phyloP scores from a whole-genome alignment of 306 rosid species.

The Fagus crenata region DNA sequence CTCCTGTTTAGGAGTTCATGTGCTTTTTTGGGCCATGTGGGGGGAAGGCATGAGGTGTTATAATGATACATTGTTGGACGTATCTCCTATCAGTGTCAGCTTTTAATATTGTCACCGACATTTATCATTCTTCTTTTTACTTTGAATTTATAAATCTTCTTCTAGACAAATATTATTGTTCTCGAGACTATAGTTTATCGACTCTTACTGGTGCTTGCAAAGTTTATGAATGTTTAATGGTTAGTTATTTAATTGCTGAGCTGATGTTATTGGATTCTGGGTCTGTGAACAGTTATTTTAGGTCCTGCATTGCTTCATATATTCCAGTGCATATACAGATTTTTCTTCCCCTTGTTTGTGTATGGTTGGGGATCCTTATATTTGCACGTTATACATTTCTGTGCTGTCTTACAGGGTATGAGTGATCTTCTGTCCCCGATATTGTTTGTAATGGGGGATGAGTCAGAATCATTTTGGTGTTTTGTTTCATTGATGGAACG shows the following conservation, averaged over 20 bases:
- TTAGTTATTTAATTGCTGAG: neutral
- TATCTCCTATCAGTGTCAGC: neutral
- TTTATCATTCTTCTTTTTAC: neutral
- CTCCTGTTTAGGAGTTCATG: neutral
- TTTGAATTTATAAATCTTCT: neutral
- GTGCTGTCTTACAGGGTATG: constrained; percentile 72
- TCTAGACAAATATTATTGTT: neutral
- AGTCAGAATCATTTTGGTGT: constrained; percentile 96
- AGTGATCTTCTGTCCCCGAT: constrained; percentile 95
- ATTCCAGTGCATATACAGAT: neutral
- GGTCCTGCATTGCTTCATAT: neutral
- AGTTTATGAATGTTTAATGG: neutral
- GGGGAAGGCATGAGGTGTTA: neutral
- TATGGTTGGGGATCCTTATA: neutral
- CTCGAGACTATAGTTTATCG: neutral
- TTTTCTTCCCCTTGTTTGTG: neutral
- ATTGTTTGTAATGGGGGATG: constrained; percentile 82
- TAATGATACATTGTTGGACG: too few relatives aligned
- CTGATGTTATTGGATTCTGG: neutral
- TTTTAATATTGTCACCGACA: neutral
- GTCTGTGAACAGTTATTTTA: neutral
- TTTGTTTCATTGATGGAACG: constrained; percentile 92
- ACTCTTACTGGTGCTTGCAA: neutral
- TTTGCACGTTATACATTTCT: constrained; percentile 19
- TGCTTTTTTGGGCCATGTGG: neutral